phyloP scores from a whole-genome alignment of 805 yeast species.

The Groenewaldozyma salmanticensis region DNA sequence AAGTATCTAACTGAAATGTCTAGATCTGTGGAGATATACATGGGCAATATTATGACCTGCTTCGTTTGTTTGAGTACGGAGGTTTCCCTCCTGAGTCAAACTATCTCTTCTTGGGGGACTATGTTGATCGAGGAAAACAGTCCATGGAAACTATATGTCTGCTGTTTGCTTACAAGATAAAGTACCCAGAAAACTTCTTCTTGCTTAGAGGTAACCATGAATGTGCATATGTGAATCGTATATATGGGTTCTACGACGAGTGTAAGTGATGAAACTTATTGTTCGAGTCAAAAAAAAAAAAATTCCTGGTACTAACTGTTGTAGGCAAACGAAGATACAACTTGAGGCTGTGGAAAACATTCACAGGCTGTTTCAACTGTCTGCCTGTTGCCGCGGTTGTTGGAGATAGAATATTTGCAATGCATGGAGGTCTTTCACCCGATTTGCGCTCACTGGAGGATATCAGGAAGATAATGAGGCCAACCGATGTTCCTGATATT shows the following conservation, averaged over 20 bases:
- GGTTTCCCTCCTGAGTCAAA: conserved; percentile 88
- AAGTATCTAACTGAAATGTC: too few relatives aligned
- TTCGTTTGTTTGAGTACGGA: conserved; percentile 76
- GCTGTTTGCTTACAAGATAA: conserved; percentile 35
- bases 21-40: conserved; percentile 87
- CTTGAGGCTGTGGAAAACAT: conserved; percentile 4
- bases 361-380: conserved; percentile 34
- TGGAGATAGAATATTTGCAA: conserved; percentile 78
- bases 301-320: too few relatives aligned
- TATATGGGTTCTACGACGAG: conserved; percentile 5
- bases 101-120: conserved; percentile 79
- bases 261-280: too few relatives aligned
- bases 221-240: conserved; percentile 60
- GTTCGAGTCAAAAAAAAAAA: too few relatives aligned
- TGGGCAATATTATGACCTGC: conserved; percentile 79
- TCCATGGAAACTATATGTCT: conserved; percentile 76
- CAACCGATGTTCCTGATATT: conserved; percentile 67
- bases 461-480: conserved; percentile 55
- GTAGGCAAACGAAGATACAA: conserved; percentile 6
- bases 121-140: conserved; percentile 90
- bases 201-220: conserved; percentile 89
- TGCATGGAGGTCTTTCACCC: conserved; percentile 66
- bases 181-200: conserved; percentile 6
- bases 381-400: conserved; percentile 84
- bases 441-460: conserved; percentile 59